These are phyloP conservation scores for Euphorbia lathyris DNA, from an alignment of 345 rosid genomes.

Conservation along the genomic window DNA sequence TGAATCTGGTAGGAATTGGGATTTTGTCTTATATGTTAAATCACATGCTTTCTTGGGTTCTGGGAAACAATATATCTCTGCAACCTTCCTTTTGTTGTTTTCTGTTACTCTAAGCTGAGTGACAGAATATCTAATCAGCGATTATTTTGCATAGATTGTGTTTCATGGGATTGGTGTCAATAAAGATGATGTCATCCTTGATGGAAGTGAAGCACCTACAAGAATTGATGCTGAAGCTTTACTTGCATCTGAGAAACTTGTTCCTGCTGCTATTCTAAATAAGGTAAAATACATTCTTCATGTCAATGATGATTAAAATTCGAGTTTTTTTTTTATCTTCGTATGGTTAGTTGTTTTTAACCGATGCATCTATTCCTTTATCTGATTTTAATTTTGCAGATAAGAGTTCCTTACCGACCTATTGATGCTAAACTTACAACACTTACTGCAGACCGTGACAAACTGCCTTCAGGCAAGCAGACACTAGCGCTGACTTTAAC, in stretches of 20 bases:
- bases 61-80: not conserved
- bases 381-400: slow-evolving; percentile 37
- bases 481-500: slow-evolving; percentile 78
- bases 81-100: not conserved
- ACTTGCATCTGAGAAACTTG: slow-evolving; percentile 70
- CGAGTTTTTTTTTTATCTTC: slow-evolving; percentile 6
- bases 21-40: not conserved
- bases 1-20: not conserved
- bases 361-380: slow-evolving; percentile 3
- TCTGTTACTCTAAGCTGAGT: not conserved
- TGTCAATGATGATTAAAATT: not conserved
- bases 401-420: slow-evolving; percentile 84
- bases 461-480: slow-evolving; percentile 88
- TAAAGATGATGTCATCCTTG: slow-evolving; percentile 76
- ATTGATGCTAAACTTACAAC: slow-evolving; percentile 67
- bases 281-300: slow-evolving; percentile 47
- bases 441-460: slow-evolving; percentile 71
- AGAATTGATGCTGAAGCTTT: slow-evolving; percentile 79
- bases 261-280: slow-evolving; percentile 70
- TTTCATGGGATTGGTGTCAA: slow-evolving; percentile 83
- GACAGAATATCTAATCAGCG: not conserved
- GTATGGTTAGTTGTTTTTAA: slow-evolving; percentile 15
- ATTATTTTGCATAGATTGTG: slow-evolving; percentile 41
- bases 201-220: slow-evolving; percentile 95
- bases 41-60: not conserved